A percentile compares a stretch with the other conserved stretches of the same genome.
Conservation (phyloP, 129 eudicot species). For the Tanacetum coccineum region DNA sequence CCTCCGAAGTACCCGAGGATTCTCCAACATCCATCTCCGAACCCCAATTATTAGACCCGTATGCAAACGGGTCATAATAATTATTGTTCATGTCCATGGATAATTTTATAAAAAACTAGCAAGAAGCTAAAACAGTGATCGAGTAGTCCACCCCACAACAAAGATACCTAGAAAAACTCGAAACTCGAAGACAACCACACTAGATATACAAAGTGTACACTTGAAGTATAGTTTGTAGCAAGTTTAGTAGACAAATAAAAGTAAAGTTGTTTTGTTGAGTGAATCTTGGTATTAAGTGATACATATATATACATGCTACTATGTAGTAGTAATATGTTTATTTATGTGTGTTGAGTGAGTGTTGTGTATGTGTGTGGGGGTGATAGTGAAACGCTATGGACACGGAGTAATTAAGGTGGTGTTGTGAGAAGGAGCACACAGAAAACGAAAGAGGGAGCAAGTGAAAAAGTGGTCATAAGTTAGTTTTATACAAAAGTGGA, state of each 20-base stretch:
- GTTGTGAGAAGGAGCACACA: constrained; percentile 15
- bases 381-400: neutral
- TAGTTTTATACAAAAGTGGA: constrained; percentile 24
- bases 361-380: neutral
- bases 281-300: constrained; percentile 1
- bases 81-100: constrained; percentile 19
- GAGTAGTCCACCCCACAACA: too few species aligned
- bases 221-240: neutral
- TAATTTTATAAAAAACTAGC: too few species aligned
- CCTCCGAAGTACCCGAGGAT: constrained; percentile 20
- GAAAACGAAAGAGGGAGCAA: constrained; percentile 22
- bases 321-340: neutral
- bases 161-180: too few species aligned
- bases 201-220: too few species aligned
- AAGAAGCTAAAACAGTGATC: too few species aligned
- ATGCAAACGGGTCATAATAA: neutral
- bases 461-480: constrained; percentile 14
- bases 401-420: constrained; percentile 21
- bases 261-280: neutral
- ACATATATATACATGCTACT: neutral
- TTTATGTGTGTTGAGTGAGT: neutral
- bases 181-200: too few species aligned
- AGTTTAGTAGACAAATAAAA: neutral
- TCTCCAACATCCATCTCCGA: constrained; percentile 16
- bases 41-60: constrained; percentile 15